Evolutionary conservation across 148 eudicot species (phyloP).

Genomic region (Polygonum aviculare): DNA sequence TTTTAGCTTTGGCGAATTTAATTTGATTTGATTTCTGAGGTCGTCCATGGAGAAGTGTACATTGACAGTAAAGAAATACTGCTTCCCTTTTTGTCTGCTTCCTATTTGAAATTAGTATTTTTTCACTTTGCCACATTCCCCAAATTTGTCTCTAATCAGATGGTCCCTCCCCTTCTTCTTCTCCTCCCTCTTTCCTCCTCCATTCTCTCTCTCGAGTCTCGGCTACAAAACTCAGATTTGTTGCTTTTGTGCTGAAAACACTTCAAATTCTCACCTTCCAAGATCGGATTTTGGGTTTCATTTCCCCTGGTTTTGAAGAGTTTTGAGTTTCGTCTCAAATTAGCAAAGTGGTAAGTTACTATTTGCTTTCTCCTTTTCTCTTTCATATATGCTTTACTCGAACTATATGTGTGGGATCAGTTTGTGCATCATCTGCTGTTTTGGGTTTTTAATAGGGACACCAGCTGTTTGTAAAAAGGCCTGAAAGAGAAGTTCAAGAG

Average conservation of each 20-base stretch:
- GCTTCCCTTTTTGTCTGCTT: constrained; percentile 29
- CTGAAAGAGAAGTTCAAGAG: constrained; percentile 19
- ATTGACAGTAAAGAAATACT: constrained; percentile 20
- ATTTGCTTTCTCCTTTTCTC: background rate
- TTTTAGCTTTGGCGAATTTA: background rate
- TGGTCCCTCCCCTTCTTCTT: background rate
- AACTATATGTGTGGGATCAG: background rate
- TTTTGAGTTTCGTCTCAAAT: constrained; percentile 10
- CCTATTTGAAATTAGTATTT: constrained; percentile 2
- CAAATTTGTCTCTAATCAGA: constrained; percentile 29
- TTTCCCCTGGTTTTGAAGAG: background rate
- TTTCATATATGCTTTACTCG: background rate
- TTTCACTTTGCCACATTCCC: constrained; percentile 27
- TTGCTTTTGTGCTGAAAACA: constrained; percentile 15
- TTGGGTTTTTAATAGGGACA: constrained; percentile 17
- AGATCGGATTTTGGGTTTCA: constrained; percentile 4
- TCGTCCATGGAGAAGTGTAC: constrained; percentile 4
- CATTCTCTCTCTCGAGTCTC: constrained; percentile 6
- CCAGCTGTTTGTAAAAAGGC: constrained; percentile 26
- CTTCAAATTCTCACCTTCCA: constrained; percentile 7
- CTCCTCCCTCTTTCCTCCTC: background rate
- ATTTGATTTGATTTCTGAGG: background rate
- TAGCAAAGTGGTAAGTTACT: constrained; percentile 8
- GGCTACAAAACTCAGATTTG: constrained; percentile 19
- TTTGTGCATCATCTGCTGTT: background rate